Evolutionary conservation across 768 basidiomycete genomes (phyloP).

Genomic region (Boletus rufocinnamomeus): DNA sequence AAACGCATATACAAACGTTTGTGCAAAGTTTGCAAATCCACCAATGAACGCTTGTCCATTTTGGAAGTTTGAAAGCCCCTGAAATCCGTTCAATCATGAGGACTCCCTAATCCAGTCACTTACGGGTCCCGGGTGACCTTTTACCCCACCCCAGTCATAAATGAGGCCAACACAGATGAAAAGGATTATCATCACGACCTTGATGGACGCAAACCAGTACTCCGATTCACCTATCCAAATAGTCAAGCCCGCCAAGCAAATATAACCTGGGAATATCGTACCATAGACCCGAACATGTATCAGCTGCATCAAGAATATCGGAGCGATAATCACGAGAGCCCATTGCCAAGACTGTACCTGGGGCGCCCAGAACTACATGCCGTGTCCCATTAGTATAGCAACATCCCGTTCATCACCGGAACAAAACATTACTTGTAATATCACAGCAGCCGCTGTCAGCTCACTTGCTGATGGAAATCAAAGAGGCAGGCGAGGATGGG

Average conservation of each 20-base stretch:
- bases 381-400: neutral
- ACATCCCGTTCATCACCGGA: neutral
- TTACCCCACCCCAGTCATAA: constrained; percentile 61
- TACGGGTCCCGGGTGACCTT: constrained; percentile 59
- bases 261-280: constrained; percentile 19
- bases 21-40: constrained; percentile 52
- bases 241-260: neutral
- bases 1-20: constrained; percentile 67
- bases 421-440: constrained; percentile 40
- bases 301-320: constrained; percentile 54
- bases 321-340: constrained; percentile 56
- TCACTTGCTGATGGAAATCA: constrained; percentile 47
- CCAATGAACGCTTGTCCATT: constrained; percentile 54
- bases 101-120: constrained; percentile 14
- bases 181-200: constrained; percentile 60
- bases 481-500: constrained; percentile 13
- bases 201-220: constrained; percentile 66
- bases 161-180: constrained; percentile 67
- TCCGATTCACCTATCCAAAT: constrained; percentile 52
- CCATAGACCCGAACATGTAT: constrained; percentile 60
- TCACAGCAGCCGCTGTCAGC: constrained; percentile 57
- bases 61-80: constrained; percentile 55
- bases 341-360: constrained; percentile 53
- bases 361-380: constrained; percentile 45
- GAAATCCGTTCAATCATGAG: neutral